These are phyloP conservation scores for Ophiocordyceps australis DNA, from an alignment of 2,329 filamentous ascomycete species.

Conservation along the genomic window DNA sequence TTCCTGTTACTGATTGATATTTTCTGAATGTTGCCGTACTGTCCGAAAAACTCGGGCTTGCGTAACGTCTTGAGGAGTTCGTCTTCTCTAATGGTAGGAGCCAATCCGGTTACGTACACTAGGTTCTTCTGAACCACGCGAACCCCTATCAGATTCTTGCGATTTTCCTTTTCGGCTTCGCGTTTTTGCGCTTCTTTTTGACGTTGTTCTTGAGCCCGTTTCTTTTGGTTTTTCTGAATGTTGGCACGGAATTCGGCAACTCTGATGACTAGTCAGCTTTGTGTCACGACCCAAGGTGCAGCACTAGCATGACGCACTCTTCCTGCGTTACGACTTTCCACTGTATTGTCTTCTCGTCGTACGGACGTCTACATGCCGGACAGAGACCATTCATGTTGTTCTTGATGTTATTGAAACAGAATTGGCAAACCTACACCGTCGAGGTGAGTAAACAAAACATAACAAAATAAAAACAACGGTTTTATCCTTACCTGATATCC, in stretches of 20 bases:
- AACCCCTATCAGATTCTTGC: constrained; percentile 89
- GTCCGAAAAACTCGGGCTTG: constrained; percentile 86
- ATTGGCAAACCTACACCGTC: constrained; percentile 83
- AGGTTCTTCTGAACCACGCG: constrained; percentile 97
- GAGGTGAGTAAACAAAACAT: too few species aligned
- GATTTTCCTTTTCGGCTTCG: constrained; percentile 86
- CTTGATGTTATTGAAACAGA: constrained; percentile 99
- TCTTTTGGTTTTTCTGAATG: constrained; percentile 82
- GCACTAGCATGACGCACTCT: constrained; percentile 46
- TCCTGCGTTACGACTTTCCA: constrained; percentile 91
- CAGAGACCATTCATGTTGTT: constrained; percentile 95
- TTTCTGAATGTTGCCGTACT: constrained; percentile 96
- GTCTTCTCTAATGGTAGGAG: constrained; percentile 81
- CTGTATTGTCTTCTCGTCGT: constrained; percentile 93
- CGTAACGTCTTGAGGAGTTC: constrained; percentile 79
- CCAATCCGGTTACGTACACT: constrained; percentile 91
- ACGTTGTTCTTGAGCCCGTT: constrained; percentile 61
- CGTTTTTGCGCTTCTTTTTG: constrained; percentile 94
- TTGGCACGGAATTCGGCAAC: constrained; percentile 60
- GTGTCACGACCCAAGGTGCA: not conserved
- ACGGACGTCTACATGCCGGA: constrained; percentile 88
- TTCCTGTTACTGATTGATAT: constrained; percentile 97
- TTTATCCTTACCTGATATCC: constrained; percentile 87
- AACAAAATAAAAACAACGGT: too few species aligned
- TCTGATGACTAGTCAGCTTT: constrained; percentile 19